Evolutionary conservation across 371 early-diverging fungal genomes (phyloP).

Genomic region (Rhizopus sp.): DNA sequence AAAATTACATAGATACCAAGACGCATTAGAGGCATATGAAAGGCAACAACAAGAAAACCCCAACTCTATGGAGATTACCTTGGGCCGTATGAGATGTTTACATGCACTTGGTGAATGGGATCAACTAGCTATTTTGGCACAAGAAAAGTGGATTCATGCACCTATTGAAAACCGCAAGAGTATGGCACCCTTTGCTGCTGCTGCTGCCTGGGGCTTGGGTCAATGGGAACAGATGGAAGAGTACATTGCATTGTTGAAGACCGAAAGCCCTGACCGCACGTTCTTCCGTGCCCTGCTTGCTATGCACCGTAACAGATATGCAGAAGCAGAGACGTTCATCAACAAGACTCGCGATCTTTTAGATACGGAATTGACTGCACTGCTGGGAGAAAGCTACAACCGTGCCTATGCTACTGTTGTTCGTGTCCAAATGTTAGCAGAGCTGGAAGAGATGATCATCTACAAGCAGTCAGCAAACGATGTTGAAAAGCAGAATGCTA

Average conservation of each 20-base stretch:
- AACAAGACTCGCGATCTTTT: conserved; percentile 84
- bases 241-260: conserved; percentile 81
- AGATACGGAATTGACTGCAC: conserved; percentile 87
- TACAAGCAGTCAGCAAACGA: conserved; percentile 87
- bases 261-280: conserved; percentile 69
- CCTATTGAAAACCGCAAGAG: conserved; percentile 54
- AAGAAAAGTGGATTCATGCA: conserved; percentile 80
- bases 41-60: conserved; percentile 81
- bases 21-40: conserved; percentile 90
- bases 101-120: conserved; percentile 96
- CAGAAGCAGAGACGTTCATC: conserved; percentile 77
- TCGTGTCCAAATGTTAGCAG: conserved; percentile 95
- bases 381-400: conserved; percentile 94
- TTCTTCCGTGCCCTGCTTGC: conserved; percentile 89
- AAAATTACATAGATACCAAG: conserved; percentile 94
- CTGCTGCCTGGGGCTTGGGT: conserved; percentile 94
- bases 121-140: conserved; percentile 74
- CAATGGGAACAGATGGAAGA: conserved; percentile 93
- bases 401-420: conserved; percentile 90
- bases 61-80: conserved; percentile 67
- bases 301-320: conserved; percentile 81
- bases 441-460: conserved; percentile 94
- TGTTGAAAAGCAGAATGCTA: conserved; percentile 75
- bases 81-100: conserved; percentile 93
- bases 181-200: conserved; percentile 90